Evolutionary conservation across 169 alveolate species (phyloP).

Genomic region (Sarcocystis neurona): DNA sequence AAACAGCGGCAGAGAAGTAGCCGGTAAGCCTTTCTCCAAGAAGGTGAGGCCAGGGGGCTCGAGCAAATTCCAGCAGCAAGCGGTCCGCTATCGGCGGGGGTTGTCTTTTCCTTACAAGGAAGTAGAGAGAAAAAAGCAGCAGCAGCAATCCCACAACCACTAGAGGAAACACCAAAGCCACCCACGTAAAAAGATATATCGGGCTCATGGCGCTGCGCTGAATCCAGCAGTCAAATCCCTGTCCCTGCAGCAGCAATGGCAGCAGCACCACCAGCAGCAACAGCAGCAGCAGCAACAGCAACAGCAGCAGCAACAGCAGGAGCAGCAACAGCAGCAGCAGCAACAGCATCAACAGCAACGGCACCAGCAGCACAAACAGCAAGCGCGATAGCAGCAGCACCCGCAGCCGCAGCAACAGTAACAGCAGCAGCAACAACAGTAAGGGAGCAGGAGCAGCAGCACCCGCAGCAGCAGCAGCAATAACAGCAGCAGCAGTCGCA

Average conservation of each 20-base stretch:
- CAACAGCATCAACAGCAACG: no score
- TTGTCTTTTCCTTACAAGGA: background rate
- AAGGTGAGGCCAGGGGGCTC: background rate
- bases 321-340: no score
- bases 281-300: no score
- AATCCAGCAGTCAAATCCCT: constrained; percentile 2
- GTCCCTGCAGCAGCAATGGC: background rate
- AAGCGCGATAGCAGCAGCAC: no score
- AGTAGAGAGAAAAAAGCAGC: background rate
- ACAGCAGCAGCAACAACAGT: no score
- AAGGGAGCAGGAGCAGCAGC: no score
- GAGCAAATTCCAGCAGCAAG: background rate
- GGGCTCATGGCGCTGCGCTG: background rate
- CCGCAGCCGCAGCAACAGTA: no score
- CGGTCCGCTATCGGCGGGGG: background rate
- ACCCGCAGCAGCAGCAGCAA: no score
- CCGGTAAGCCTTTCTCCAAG: background rate
- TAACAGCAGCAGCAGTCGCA: no score
- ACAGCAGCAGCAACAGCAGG: no score
- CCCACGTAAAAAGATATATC: background rate
- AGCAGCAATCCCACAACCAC: background rate
- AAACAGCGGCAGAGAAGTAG: background rate
- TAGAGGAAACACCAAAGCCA: background rate
- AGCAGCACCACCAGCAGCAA: no score
- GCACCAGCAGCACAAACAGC: no score